These are phyloP conservation scores for Glycine tomentella DNA, from an alignment of 306 rosid species.

Conservation along the genomic window DNA sequence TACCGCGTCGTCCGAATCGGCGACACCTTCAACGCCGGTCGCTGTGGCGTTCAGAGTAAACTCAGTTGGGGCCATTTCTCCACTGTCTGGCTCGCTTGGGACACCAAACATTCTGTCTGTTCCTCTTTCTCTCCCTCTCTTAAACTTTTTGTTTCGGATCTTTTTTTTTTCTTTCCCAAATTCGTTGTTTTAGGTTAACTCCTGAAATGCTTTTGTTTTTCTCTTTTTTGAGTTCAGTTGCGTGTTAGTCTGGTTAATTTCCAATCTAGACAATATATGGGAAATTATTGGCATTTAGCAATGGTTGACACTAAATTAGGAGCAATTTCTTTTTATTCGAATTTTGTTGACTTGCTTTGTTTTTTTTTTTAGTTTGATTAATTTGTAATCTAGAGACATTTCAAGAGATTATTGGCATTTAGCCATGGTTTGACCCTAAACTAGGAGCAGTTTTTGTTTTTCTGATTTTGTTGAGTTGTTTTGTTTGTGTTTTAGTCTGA, in stretches of 20 bases:
- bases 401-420: no score
- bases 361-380: neutral
- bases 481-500: no score
- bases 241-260: slow-evolving; percentile 22
- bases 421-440: no score
- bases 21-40: slow-evolving; percentile 76
- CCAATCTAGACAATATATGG: neutral
- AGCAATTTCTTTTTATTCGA: neutral
- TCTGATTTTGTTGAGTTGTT: neutral
- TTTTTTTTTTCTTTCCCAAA: neutral
- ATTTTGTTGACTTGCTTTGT: neutral
- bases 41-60: slow-evolving; percentile 84
- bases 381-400: no score
- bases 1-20: slow-evolving; percentile 93
- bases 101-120: slow-evolving; percentile 64
- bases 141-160: neutral
- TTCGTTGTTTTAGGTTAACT: neutral
- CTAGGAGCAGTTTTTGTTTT: no score
- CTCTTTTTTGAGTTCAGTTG: slow-evolving; percentile 6
- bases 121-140: slow-evolving; percentile 7
- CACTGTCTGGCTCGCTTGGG: slow-evolving; percentile 99
- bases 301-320: slow-evolving; percentile 11
- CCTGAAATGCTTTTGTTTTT: neutral
- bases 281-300: slow-evolving; percentile 2
- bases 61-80: slow-evolving; percentile 99